A percentile compares a stretch with the other conserved stretches of the same genome.
Evolutionary conservation across 257 asterid species (phyloP).

Genomic region (Linaria vulgaris): DNA sequence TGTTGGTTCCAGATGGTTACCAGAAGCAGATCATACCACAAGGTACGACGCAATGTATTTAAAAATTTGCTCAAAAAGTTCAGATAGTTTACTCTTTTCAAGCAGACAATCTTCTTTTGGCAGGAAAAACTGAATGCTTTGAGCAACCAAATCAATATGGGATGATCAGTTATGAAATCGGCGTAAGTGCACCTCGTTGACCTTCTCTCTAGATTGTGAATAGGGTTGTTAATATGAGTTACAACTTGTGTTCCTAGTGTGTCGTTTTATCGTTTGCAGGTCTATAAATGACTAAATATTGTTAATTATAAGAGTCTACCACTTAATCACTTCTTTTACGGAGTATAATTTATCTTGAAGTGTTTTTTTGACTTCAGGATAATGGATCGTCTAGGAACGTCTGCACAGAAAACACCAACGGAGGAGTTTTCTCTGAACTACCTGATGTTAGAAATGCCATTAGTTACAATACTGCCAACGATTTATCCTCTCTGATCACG

Average conservation of each 20-base stretch:
- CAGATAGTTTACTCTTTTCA: slow-evolving; percentile 11
- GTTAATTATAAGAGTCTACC: slow-evolving; percentile 5
- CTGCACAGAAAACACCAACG: slow-evolving; percentile 39
- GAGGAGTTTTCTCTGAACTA: slow-evolving; percentile 41
- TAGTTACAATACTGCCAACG: slow-evolving; percentile 32
- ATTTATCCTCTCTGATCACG: slow-evolving; percentile 37
- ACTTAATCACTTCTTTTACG: not conserved
- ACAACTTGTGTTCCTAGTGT: not conserved
- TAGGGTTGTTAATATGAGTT: too few relatives aligned
- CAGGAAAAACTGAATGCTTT: slow-evolving; percentile 53
- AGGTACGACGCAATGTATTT: slow-evolving; percentile 39
- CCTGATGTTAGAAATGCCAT: slow-evolving; percentile 30
- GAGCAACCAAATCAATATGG: slow-evolving; percentile 48
- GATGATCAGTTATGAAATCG: slow-evolving; percentile 33
- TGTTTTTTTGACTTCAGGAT: slow-evolving; percentile 46
- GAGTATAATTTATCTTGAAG: slow-evolving; percentile 12
- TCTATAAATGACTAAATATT: not conserved
- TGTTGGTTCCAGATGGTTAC: slow-evolving; percentile 63
- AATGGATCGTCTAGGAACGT: slow-evolving; percentile 38
- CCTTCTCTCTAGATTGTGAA: not conserved
- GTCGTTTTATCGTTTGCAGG: not conserved
- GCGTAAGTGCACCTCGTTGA: slow-evolving; percentile 46
- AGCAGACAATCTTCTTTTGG: slow-evolving; percentile 23
- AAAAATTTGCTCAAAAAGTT: slow-evolving; percentile 10
- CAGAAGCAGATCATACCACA: slow-evolving; percentile 44